phyloP scores from a whole-genome alignment of 306 rosid genomes.

The Cucumis cinereus region DNA sequence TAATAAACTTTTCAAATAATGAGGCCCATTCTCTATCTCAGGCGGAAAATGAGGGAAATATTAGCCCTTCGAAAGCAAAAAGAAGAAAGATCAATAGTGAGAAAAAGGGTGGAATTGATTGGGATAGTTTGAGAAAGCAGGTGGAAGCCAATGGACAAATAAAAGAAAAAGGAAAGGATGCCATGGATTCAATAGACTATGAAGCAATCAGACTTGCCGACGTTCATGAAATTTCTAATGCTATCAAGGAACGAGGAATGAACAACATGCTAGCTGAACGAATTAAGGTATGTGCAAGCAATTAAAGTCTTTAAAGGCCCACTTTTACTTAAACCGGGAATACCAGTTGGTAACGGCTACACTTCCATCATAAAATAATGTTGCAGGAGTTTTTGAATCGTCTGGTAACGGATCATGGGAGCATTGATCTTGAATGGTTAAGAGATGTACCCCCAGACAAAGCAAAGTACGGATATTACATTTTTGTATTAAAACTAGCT shows the following conservation, averaged over 20 bases:
- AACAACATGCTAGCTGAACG: conserved; percentile 89
- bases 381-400: conserved; percentile 78
- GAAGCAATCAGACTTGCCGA: conserved; percentile 62
- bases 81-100: conserved; percentile 27
- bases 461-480: conserved; percentile 44
- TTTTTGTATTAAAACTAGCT: background rate
- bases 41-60: conserved; percentile 16
- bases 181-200: conserved; percentile 80
- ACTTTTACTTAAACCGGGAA: background rate
- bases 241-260: conserved; percentile 83
- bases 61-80: conserved; percentile 34
- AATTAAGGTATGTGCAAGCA: conserved; percentile 43
- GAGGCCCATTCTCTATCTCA: conserved; percentile 21
- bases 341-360: background rate
- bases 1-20: conserved; percentile 20
- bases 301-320: conserved; percentile 6
- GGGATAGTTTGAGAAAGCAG: conserved; percentile 73
- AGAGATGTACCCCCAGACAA: conserved; percentile 83
- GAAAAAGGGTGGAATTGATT: conserved; percentile 34
- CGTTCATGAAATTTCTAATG: conserved; percentile 40
- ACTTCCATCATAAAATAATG: background rate
- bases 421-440: conserved; percentile 89
- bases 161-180: conserved; percentile 35
- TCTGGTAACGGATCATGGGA: conserved; percentile 69
- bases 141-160: conserved; percentile 24